Conservation (phyloP, 129 eudicot species). For the Tagetes erecta region DNA sequence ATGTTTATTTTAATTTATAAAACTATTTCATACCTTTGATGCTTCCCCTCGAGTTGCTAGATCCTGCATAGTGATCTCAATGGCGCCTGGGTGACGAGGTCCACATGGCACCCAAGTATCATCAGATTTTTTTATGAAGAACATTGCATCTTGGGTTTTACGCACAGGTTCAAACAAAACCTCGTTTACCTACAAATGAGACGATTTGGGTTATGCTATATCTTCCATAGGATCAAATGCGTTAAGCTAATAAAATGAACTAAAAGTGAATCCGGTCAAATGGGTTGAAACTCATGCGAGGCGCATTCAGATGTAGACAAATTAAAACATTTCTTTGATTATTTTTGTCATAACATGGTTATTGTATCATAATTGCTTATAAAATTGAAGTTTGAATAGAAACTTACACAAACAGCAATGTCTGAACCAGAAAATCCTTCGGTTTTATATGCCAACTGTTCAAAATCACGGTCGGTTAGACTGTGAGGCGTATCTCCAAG, state of each 20-base stretch:
- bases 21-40: constrained; percentile 42
- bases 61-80: constrained; percentile 61
- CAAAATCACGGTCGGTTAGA: constrained; percentile 55
- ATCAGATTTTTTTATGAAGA: constrained; percentile 38
- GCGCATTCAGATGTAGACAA: neutral
- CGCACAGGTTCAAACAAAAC: constrained; percentile 65
- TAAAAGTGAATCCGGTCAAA: neutral
- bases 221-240: neutral
- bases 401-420: constrained; percentile 65
- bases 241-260: neutral
- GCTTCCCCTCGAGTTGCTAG: constrained; percentile 57
- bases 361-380: constrained; percentile 1
- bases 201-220: neutral
- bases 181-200: constrained; percentile 47
- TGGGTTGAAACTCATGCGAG: neutral
- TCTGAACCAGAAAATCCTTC: constrained; percentile 70
- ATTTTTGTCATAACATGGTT: neutral
- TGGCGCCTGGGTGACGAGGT: constrained; percentile 62
- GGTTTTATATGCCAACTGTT: constrained; percentile 46
- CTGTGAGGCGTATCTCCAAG: constrained; percentile 62
- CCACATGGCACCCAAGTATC: constrained; percentile 59
- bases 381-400: neutral
- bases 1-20: neutral
- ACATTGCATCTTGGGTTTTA: constrained; percentile 62
- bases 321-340: neutral